Conservation (phyloP, 345 rosid species). For the Combretum micranthum region DNA sequence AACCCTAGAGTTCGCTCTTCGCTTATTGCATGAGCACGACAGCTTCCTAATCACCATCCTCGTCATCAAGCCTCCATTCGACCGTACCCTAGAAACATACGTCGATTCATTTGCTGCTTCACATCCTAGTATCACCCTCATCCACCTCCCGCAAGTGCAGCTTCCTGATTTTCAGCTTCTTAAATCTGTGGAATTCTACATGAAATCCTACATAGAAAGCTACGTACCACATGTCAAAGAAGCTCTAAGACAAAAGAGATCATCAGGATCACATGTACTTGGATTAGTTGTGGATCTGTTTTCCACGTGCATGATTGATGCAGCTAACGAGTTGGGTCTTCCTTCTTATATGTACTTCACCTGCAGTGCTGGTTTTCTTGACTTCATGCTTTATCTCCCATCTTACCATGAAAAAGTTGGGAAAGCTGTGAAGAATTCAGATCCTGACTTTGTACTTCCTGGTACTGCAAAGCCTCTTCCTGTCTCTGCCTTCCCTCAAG, state of each 20-base stretch:
- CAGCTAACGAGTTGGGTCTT: conserved; percentile 29
- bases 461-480: conserved; percentile 31
- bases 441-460: conserved; percentile 17
- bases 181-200: conserved; percentile 13
- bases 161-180: conserved; percentile 16
- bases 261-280: conserved; percentile 17
- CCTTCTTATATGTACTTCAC: conserved; percentile 41
- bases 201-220: conserved; percentile 6
- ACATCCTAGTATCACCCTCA: conserved; percentile 22
- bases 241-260: not conserved
- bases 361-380: conserved; percentile 24
- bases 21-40: conserved; percentile 25
- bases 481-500: conserved; percentile 26
- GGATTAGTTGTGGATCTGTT: conserved; percentile 45
- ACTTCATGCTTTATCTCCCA: conserved; percentile 31
- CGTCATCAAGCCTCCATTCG: conserved; percentile 11
- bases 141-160: conserved; percentile 22
- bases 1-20: conserved; percentile 36
- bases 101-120: too few relatives aligned
- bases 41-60: conserved; percentile 26
- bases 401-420: conserved; percentile 13
- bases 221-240: conserved; percentile 12
- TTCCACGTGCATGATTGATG: conserved; percentile 32
- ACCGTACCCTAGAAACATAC: too few relatives aligned
- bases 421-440: conserved; percentile 13